Evolutionary conservation across 2,329 filamentous ascomycete genomes (phyloP), one percentile per base, ranked within the genome.

Genomic region (Fusarium austroafricanum): DNA sequence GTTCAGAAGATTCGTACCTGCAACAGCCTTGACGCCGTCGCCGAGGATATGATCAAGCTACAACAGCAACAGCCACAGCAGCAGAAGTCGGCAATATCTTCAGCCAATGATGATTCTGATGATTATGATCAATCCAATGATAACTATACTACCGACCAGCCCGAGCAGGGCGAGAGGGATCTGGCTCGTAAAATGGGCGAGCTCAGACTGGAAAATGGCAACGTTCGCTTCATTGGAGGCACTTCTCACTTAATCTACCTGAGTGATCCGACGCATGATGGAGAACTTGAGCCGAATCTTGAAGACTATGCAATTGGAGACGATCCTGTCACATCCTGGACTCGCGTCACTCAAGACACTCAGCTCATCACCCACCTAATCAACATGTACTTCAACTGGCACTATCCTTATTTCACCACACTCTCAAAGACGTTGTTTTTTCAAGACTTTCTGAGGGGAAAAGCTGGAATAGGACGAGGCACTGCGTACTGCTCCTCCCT

Each of bases 361-460:
- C 87, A 91, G 54, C 84, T 97, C 44, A 89, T 97, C 71, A 87
- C 90, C 17, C 95, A 97, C 78, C 87, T 99, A 18, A 88, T 99
- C 76, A 95, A 94, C 74, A 94, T 98, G 92, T 99, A 99, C 80
- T 98, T 98, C 80, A 93, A 90, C 72, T 98, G 95, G 92, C 96
- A 98, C 79, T 98, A 98, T 78, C 90, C 94, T 18, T 98, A 96
- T 80, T 99, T 98, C 78, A 95, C 94, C 6, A 96, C 92, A 0
- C 83, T 98, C 9, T 95, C 94, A 14, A 96, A 93, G 77, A 89
- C 86, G 37, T 82, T 97, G 31, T 98, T 99, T 76, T 94, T 92
- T 75, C 87, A 90, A 40, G 94, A 98, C 76, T 97, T 97, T 72
- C 78, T 90, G 43, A 86, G 85, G 15, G 95, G 96, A 1, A 89